Percentiles rank a stretch among this genome's conserved stretches.
phyloP scores from a whole-genome alignment of 1,284 basidiomycete species.

The Leccinum olivaceoglutinosum region DNA sequence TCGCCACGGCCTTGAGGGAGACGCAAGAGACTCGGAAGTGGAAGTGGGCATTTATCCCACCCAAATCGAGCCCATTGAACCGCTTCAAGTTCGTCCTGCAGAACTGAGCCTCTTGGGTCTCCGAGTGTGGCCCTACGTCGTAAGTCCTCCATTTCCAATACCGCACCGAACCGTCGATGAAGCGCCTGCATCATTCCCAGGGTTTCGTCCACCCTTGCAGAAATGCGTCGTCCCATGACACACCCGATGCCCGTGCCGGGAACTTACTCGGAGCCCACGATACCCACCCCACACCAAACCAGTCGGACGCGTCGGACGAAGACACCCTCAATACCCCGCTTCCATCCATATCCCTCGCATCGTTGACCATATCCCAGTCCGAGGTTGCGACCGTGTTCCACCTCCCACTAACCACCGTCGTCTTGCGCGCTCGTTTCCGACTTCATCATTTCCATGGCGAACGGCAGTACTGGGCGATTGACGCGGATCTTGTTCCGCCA shows the following conservation, averaged over 20 bases:
- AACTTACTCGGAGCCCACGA: not conserved
- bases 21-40: conserved; percentile 59
- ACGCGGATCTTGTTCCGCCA: too few species aligned
- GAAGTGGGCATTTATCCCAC: conserved; percentile 58
- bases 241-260: not conserved
- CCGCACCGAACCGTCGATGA: not conserved
- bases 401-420: conserved; percentile 52
- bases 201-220: conserved; percentile 48
- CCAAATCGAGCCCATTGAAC: conserved; percentile 61
- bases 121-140: conserved; percentile 71
- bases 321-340: conserved; percentile 39
- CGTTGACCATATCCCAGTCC: conserved; percentile 46
- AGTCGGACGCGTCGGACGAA: not conserved
- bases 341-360: conserved; percentile 53
- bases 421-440: conserved; percentile 43
- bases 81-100: conserved; percentile 46
- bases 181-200: conserved; percentile 30
- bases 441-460: conserved; percentile 51
- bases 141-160: conserved; percentile 33
- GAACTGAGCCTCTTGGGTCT: conserved; percentile 56
- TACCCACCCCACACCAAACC: not conserved
- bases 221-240: not conserved
- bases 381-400: conserved; percentile 72
- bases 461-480: conserved; percentile 54
- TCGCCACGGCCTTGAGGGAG: conserved; percentile 63